phyloP scores from a whole-genome alignment of 176 grass and related monocot genomes.

The Musa beccarii region DNA sequence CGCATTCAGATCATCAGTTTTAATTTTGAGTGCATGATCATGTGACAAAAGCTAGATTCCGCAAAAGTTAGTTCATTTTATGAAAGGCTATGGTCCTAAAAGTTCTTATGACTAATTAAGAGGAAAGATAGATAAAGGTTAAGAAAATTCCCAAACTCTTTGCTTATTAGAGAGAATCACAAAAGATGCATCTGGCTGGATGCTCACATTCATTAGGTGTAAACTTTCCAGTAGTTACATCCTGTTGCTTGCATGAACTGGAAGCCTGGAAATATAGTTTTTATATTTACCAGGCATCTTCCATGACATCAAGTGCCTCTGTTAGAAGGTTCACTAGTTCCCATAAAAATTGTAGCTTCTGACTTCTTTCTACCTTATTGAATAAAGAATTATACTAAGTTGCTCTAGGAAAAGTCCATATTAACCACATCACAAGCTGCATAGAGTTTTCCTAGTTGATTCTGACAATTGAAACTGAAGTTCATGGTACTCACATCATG shows the following conservation, averaged over 20 bases:
- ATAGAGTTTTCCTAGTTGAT: neutral
- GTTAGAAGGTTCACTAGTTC: neutral
- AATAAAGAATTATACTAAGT: too few species aligned
- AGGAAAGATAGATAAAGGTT: neutral
- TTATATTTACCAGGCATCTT: neutral
- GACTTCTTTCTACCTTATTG: too few species aligned
- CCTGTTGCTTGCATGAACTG: neutral
- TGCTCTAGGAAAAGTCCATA: neutral
- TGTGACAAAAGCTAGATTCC: neutral
- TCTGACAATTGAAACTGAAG: neutral
- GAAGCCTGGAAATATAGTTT: neutral
- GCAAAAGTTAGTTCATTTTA: neutral
- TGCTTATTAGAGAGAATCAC: neutral
- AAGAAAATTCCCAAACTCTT: neutral
- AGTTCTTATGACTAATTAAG: neutral
- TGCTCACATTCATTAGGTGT: neutral
- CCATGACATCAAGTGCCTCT: neutral
- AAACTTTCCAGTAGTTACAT: neutral
- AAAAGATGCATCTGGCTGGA: neutral
- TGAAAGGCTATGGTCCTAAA: neutral
- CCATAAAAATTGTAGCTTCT: neutral
- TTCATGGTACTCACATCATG: slow-evolving; percentile 57
- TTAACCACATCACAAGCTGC: neutral
- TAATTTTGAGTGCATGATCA: neutral
- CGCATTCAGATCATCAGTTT: neutral